A percentile compares a stretch with the other conserved stretches of the same genome.
Conservation (phyloP, 2,329 filamentous ascomycete species). For the Pyrenophora seminiperda region DNA sequence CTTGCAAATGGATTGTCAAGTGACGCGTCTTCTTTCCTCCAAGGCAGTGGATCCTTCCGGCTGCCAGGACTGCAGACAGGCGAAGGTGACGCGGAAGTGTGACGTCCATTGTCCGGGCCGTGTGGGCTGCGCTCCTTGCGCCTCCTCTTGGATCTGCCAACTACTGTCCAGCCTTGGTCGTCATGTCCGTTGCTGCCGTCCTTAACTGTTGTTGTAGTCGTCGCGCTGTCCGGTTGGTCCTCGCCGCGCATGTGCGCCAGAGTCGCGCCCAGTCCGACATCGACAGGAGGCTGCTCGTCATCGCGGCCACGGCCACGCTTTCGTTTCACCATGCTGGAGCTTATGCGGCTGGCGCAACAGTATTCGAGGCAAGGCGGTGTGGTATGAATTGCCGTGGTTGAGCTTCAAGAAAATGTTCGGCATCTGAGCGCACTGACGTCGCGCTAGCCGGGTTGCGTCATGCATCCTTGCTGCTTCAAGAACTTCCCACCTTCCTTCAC, state of each 20-base stretch:
- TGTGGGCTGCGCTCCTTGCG: constrained; percentile 21
- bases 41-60: constrained; percentile 9
- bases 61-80: background rate
- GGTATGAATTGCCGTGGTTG: background rate
- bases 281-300: constrained; percentile 22
- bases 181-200: constrained; percentile 1
- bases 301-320: constrained; percentile 30
- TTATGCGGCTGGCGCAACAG: constrained; percentile 10
- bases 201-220: constrained; percentile 12
- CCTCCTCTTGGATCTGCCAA: constrained; percentile 33
- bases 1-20: constrained; percentile 25
- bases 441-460: background rate
- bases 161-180: constrained; percentile 36
- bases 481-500: too few species aligned
- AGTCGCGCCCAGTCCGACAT: constrained; percentile 39
- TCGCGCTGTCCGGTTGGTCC: constrained; percentile 15
- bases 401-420: constrained; percentile 9
- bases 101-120: constrained; percentile 5
- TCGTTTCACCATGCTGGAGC: constrained; percentile 37
- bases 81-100: constrained; percentile 7
- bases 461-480: too few species aligned
- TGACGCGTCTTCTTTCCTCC: constrained; percentile 1
- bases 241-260: constrained; percentile 34
- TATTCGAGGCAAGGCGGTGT: background rate
- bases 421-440: background rate